Conservation (phyloP, 2,329 filamentous ascomycete genomes). For the Fusarium pseudocircinatum region DNA sequence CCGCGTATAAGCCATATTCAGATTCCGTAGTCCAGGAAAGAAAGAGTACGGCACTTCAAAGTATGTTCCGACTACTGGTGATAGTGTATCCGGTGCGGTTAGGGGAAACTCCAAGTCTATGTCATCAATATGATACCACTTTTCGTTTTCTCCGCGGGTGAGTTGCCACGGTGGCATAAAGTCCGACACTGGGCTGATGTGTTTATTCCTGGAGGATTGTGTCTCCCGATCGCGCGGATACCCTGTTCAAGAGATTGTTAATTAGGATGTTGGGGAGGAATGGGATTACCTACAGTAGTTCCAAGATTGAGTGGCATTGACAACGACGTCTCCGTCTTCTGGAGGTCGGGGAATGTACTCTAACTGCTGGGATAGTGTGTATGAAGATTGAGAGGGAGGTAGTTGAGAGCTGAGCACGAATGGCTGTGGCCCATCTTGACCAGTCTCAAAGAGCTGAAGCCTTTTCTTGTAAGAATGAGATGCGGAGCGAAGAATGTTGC, state of each 20-base stretch:
- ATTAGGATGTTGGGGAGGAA: too few species aligned
- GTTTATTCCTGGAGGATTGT: neutral
- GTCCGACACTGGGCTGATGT: neutral
- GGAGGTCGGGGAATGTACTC: neutral
- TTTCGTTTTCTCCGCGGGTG: neutral
- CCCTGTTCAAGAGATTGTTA: neutral
- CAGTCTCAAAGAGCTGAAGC: neutral
- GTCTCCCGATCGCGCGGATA: neutral
- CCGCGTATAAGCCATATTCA: neutral
- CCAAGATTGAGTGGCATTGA: neutral
- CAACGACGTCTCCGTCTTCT: neutral
- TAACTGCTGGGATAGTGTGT: neutral
- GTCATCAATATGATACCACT: slow-evolving; percentile 13
- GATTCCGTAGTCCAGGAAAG: neutral
- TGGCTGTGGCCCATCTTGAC: neutral
- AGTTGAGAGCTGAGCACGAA: neutral
- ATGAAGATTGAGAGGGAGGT: neutral
- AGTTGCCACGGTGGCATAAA: slow-evolving; percentile 4
- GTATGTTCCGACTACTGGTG: neutral
- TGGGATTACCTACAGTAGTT: neutral
- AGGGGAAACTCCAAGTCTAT: neutral
- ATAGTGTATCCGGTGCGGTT: neutral
- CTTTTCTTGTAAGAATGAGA: neutral
- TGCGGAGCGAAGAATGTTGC: neutral
- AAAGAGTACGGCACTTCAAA: neutral